Conservation (phyloP, 768 basidiomycete genomes). For the Termitomyces sp. region DNA sequence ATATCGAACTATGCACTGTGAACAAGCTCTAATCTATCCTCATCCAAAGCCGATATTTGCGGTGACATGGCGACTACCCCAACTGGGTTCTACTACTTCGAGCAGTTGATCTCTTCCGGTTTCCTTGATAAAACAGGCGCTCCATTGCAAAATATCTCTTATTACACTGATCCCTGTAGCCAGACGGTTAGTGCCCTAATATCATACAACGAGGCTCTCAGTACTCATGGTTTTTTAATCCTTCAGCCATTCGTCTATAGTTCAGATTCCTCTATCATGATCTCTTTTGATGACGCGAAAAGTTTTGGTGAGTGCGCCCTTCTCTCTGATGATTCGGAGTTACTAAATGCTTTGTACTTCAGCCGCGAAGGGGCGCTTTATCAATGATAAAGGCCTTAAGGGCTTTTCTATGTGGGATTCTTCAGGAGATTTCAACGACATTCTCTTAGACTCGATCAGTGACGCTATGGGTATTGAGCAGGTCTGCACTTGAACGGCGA, state of each 20-base stretch:
- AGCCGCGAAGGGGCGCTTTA: constrained; percentile 59
- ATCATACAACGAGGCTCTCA: background rate
- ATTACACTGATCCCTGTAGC: constrained; percentile 62
- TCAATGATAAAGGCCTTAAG: constrained; percentile 44
- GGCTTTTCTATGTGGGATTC: constrained; percentile 72
- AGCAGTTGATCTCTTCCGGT: constrained; percentile 51
- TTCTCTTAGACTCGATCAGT: constrained; percentile 54
- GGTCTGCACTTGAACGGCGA: constrained; percentile 9
- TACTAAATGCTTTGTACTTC: constrained; percentile 3
- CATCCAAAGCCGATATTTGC: constrained; percentile 38
- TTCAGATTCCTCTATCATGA: constrained; percentile 44
- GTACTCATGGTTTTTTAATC: background rate
- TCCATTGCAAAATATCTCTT: constrained; percentile 47
- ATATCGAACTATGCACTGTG: background rate
- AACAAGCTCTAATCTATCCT: background rate
- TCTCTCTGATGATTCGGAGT: background rate
- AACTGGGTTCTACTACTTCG: constrained; percentile 59
- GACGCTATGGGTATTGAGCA: constrained; percentile 30
- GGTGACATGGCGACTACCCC: constrained; percentile 27
- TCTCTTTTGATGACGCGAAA: constrained; percentile 63
- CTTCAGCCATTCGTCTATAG: constrained; percentile 70
- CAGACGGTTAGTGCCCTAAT: constrained; percentile 58
- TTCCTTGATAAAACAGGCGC: constrained; percentile 48
- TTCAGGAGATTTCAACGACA: constrained; percentile 55
- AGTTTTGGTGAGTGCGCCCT: constrained; percentile 42